Evolutionary conservation across 225 moss, liverwort and hornwort genomes (phyloP).

Genomic region (Asterella californica): DNA sequence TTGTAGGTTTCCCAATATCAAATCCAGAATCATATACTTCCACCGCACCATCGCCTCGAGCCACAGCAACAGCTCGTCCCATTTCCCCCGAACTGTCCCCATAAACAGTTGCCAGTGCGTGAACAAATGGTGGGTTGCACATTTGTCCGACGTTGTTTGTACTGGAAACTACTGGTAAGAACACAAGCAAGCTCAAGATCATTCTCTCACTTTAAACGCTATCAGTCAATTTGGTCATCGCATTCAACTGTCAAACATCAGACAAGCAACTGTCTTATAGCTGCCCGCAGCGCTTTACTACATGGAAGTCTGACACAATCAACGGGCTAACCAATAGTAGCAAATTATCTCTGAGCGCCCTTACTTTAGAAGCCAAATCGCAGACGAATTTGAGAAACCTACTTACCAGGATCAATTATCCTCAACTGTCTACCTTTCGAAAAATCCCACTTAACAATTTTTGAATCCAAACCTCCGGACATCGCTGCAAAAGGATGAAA

Average conservation of each 20-base stretch:
- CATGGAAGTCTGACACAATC: neutral
- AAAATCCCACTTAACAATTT: conserved; percentile 94
- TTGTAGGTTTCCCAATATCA: conserved; percentile 30
- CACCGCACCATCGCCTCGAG: conserved; percentile 84
- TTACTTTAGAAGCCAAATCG: too few species aligned
- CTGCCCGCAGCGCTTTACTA: neutral
- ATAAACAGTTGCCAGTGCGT: conserved; percentile 67
- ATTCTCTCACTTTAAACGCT: neutral
- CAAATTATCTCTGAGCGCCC: neutral
- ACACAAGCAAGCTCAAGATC: neutral
- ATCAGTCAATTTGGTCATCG: neutral
- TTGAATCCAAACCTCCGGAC: conserved; percentile 88
- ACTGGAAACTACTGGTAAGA: neutral
- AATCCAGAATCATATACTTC: conserved; percentile 74
- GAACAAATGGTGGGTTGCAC: conserved; percentile 93
- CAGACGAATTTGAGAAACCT: neutral
- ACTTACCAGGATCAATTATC: conserved; percentile 59
- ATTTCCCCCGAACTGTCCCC: conserved; percentile 59
- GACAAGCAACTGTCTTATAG: neutral
- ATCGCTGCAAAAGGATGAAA: conserved; percentile 42
- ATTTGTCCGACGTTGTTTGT: conserved; percentile 36
- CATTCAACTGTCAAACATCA: neutral
- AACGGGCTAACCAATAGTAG: neutral
- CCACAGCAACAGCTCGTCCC: conserved; percentile 73
- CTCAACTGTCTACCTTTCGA: conserved; percentile 68